Evolutionary conservation across 495 filamentous ascomycete genomes (phyloP).

Genomic region (Xylaria telfairii): DNA sequence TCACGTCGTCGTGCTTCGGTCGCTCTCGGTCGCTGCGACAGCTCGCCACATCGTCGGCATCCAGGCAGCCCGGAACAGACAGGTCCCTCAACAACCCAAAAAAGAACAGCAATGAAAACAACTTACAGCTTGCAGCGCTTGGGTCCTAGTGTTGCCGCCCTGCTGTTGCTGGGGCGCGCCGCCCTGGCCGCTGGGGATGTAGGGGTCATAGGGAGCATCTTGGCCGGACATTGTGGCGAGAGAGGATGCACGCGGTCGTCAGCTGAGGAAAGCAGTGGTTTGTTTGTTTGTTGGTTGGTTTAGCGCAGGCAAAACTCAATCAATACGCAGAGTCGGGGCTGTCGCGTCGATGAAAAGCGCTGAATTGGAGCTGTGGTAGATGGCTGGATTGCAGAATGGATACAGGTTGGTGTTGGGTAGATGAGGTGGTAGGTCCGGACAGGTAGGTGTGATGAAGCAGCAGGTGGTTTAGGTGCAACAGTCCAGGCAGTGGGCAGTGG

Average conservation of each 20-base stretch:
- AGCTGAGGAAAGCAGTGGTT: conserved; percentile 9
- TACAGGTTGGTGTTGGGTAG: conserved; percentile 16
- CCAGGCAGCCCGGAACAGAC: conserved; percentile 16
- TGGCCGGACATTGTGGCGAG: conserved; percentile 67
- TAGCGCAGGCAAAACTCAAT: conserved; percentile 1
- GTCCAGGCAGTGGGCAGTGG: conserved; percentile 6
- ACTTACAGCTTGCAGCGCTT: conserved; percentile 83
- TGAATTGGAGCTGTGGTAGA: neutral
- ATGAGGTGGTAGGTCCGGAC: conserved; percentile 12
- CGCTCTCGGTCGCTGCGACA: neutral
- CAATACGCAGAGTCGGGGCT: neutral
- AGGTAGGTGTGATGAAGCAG: conserved; percentile 8
- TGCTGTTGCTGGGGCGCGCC: conserved; percentile 39
- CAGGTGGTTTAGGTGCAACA: neutral
- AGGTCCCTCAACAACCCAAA: conserved; percentile 29
- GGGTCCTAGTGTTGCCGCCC: conserved; percentile 59
- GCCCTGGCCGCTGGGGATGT: conserved; percentile 75
- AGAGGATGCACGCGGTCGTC: conserved; percentile 32
- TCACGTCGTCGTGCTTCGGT: neutral
- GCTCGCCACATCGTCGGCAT: conserved; percentile 25
- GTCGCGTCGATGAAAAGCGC: conserved; percentile 20
- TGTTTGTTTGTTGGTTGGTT: conserved; percentile 2
- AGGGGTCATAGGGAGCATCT: conserved; percentile 87
- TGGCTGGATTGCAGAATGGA: conserved; percentile 16
- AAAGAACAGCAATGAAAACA: conserved; percentile 17